These are phyloP conservation scores for Uronychia binucleata DNA, from an alignment of 73 alveolate genomes.

Conservation along the genomic window DNA sequence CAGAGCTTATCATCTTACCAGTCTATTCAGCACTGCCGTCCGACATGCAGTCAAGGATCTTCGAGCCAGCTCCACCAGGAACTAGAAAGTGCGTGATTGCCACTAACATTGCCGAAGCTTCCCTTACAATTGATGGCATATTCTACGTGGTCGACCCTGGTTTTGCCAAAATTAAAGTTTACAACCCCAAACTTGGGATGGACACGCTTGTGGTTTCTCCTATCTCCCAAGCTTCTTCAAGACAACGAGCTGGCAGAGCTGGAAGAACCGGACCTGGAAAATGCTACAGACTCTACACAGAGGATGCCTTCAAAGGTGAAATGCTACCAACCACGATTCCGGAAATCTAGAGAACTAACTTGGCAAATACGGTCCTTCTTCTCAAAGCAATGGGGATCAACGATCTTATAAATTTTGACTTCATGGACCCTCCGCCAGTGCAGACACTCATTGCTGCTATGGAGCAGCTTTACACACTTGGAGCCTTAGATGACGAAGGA, in stretches of 20 bases:
- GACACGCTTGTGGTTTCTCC: constrained; percentile 96
- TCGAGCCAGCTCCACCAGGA: constrained; percentile 98
- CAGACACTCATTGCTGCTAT: constrained; percentile 89
- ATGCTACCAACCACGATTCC: constrained; percentile 99
- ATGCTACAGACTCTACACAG: constrained; percentile 97
- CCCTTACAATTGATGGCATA: constrained; percentile 98
- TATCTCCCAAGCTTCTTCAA: constrained; percentile 94
- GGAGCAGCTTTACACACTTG: constrained; percentile 93
- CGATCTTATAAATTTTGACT: constrained; percentile 97
- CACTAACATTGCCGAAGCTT: constrained; percentile 99
- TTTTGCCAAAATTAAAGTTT: constrained; percentile 96
- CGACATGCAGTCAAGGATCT: constrained; percentile 94
- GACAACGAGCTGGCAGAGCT: constrained; percentile 99
- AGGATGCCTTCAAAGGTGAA: constrained; percentile 96
- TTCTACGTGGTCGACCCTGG: constrained; percentile 99
- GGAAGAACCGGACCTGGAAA: constrained; percentile 99
- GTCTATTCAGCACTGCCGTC: constrained; percentile 99
- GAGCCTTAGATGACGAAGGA: constrained; percentile 99
- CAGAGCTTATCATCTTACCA: constrained; percentile 96
- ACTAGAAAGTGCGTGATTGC: constrained; percentile 98
- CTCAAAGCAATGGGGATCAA: constrained; percentile 99
- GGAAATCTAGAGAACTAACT: constrained; percentile 98
- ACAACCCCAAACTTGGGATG: constrained; percentile 99
- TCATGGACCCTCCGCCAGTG: constrained; percentile 99
- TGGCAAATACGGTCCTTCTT: constrained; percentile 97